Evolutionary conservation across 2,329 filamentous ascomycete species (phyloP).

Genomic region (Chalara sp.): DNA sequence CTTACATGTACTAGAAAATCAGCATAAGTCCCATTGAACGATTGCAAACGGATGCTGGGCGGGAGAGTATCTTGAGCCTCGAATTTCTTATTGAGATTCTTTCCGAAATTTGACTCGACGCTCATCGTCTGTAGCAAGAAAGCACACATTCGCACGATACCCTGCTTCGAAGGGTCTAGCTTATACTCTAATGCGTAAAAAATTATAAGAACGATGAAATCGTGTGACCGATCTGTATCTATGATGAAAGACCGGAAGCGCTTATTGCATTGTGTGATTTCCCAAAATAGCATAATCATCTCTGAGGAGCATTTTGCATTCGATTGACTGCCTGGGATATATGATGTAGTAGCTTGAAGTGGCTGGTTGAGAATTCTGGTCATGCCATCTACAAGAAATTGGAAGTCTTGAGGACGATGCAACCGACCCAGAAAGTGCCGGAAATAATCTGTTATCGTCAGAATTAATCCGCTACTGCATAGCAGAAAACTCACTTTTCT

Average conservation of each 20-base stretch:
- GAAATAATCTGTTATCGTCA: conserved; percentile 57
- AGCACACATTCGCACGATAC: conserved; percentile 93
- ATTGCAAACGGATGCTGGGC: conserved; percentile 68
- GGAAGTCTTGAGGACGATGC: conserved; percentile 92
- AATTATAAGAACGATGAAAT: conserved; percentile 83
- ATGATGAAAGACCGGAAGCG: conserved; percentile 94
- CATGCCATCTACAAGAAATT: conserved; percentile 95
- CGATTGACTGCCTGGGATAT: conserved; percentile 75
- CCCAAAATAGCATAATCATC: conserved; percentile 97
- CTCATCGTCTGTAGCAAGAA: conserved; percentile 93
- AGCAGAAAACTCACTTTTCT: conserved; percentile 54
- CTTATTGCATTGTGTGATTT: conserved; percentile 95
- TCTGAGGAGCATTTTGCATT: conserved; percentile 84
- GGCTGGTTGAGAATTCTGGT: conserved; percentile 87
- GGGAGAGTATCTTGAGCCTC: conserved; percentile 85
- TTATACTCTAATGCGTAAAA: conserved; percentile 93
- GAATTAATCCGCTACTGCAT: not conserved
- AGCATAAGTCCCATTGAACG: conserved; percentile 84
- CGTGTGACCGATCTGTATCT: conserved; percentile 86
- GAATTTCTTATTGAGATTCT: conserved; percentile 83
- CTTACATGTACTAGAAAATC: conserved; percentile 87
- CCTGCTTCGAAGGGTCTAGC: conserved; percentile 79
- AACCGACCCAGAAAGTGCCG: conserved; percentile 76
- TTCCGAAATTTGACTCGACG: conserved; percentile 84
- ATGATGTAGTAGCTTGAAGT: conserved; percentile 80